A percentile compares a stretch with the other conserved stretches of the same genome.
Evolutionary conservation across 2,329 filamentous ascomycete genomes (phyloP).

Genomic region (Fusarium begoniae): DNA sequence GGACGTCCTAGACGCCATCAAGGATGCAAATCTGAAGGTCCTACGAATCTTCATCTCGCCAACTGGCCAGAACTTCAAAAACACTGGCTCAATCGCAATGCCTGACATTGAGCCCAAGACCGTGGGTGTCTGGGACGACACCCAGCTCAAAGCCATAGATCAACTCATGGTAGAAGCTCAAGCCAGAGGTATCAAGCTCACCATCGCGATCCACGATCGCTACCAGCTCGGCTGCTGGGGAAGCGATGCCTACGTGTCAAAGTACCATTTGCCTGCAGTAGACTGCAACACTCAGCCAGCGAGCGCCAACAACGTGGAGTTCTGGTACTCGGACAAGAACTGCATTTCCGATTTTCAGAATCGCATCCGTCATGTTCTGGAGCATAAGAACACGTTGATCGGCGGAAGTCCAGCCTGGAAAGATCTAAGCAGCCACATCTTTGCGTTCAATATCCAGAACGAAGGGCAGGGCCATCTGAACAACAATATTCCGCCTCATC

Average conservation of each 20-base stretch:
- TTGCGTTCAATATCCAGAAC: background rate
- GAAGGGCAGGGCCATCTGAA: background rate
- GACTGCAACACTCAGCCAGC: background rate
- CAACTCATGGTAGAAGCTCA: background rate
- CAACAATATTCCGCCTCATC: background rate
- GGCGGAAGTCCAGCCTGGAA: background rate
- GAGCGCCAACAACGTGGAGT: background rate
- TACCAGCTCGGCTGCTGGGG: background rate
- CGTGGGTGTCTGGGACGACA: background rate
- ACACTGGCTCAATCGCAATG: background rate
- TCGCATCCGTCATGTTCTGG: background rate
- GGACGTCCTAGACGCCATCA: background rate
- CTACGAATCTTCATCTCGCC: background rate
- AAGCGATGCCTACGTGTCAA: background rate
- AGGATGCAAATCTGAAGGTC: background rate
- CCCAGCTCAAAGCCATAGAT: background rate
- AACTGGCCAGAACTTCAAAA: background rate
- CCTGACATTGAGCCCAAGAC: background rate
- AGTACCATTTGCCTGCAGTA: background rate
- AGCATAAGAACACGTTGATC: rapidly evolving
- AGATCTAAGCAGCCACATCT: background rate
- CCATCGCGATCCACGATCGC: background rate
- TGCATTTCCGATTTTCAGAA: background rate
- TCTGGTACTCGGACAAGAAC: background rate
- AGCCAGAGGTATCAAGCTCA: background rate